A percentile compares a stretch with the other conserved stretches of the same genome.
These are phyloP conservation scores for Beverwykella pulmonaria DNA, from an alignment of 495 filamentous ascomycete genomes.

Conservation along the genomic window DNA sequence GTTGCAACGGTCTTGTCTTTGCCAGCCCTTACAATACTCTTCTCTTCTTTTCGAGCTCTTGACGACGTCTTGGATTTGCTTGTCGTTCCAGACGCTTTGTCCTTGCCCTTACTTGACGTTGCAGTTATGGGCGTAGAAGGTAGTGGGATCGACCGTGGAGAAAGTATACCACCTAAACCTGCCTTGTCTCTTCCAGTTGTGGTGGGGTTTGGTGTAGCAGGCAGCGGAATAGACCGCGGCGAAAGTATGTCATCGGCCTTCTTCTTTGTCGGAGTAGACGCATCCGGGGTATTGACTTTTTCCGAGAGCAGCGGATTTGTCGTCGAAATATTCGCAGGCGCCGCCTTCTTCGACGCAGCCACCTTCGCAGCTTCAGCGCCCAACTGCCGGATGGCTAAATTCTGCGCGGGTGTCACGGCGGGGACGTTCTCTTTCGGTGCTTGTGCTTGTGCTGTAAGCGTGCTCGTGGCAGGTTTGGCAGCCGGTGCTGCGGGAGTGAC, in stretches of 20 bases:
- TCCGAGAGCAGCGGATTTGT: slow-evolving; percentile 35
- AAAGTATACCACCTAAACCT: slow-evolving; percentile 20
- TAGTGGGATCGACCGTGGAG: slow-evolving; percentile 24
- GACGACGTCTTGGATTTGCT: neutral
- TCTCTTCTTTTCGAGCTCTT: neutral
- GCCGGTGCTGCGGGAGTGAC: slow-evolving; percentile 46
- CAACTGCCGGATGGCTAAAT: slow-evolving; percentile 33
- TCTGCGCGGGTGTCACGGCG: slow-evolving; percentile 17
- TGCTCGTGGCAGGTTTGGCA: slow-evolving; percentile 7
- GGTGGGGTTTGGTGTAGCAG: slow-evolving; percentile 20
- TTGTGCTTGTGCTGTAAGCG: neutral
- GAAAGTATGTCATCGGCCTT: slow-evolving; percentile 20
- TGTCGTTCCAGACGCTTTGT: neutral
- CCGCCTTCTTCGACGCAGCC: slow-evolving; percentile 33
- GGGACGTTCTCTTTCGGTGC: slow-evolving; percentile 26
- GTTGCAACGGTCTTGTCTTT: neutral
- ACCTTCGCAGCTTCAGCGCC: slow-evolving; percentile 36
- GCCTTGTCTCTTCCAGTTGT: neutral
- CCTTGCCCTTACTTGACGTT: neutral
- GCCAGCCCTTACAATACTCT: neutral
- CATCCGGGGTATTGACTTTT: slow-evolving; percentile 29
- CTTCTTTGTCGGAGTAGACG: slow-evolving; percentile 20
- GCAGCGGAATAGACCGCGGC: slow-evolving; percentile 25
- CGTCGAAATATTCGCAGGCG: slow-evolving; percentile 27
- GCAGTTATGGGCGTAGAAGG: slow-evolving; percentile 22